These are phyloP conservation scores for Linum lewisii DNA, from an alignment of 345 rosid species.

Conservation along the genomic window DNA sequence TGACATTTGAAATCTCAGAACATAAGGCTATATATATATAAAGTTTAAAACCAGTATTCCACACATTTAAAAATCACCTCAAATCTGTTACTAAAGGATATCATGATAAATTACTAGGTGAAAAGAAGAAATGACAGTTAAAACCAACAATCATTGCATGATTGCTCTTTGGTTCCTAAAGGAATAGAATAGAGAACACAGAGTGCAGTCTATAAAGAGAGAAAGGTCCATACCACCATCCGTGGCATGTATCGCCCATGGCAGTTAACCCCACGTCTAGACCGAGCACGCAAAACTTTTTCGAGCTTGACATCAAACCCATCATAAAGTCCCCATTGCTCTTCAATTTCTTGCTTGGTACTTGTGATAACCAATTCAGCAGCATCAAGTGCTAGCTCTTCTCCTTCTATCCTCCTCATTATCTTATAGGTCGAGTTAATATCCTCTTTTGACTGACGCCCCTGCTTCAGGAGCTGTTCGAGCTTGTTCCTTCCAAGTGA, in stretches of 20 bases:
- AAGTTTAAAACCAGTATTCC: not conserved
- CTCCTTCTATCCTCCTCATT: slow-evolving; percentile 88
- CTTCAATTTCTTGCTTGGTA: slow-evolving; percentile 89
- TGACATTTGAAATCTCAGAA: not conserved
- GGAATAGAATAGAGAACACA: not conserved
- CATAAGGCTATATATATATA: not conserved
- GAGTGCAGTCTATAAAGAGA: not conserved
- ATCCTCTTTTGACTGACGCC: slow-evolving; percentile 80
- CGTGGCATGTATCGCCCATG: slow-evolving; percentile 95
- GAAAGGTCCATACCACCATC: slow-evolving; percentile 61
- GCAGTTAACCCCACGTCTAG: slow-evolving; percentile 86
- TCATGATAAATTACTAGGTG: not conserved
- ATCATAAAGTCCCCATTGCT: slow-evolving; percentile 98
- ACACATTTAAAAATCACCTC: too few relatives aligned
- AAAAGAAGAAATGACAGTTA: not conserved
- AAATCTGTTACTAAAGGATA: not conserved
- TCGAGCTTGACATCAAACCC: slow-evolving; percentile 97
- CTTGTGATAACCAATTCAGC: slow-evolving; percentile 97
- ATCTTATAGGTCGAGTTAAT: slow-evolving; percentile 88
- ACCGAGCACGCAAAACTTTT: slow-evolving; percentile 82
- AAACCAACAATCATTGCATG: not conserved
- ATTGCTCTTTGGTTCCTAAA: not conserved
- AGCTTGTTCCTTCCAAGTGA: slow-evolving; percentile 96
- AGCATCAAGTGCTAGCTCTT: slow-evolving; percentile 88
- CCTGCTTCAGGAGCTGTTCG: slow-evolving; percentile 92